Percentiles rank a stretch among this genome's conserved stretches.
Evolutionary conservation across 2,329 filamentous ascomycete genomes (phyloP).

Genomic region (Aureobasidium sp.): DNA sequence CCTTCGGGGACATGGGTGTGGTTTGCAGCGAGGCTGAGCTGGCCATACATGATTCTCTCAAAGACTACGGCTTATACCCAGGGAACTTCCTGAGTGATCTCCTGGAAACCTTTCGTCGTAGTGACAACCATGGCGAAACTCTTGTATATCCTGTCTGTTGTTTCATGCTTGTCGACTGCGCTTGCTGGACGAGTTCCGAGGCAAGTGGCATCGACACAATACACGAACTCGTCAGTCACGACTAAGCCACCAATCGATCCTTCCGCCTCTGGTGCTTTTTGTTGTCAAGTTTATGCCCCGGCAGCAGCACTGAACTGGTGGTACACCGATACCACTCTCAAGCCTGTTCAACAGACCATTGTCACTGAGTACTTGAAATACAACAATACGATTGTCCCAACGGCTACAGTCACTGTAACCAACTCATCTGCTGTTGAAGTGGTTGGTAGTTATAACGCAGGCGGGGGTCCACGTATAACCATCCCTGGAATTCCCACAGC

Average conservation of each 20-base stretch:
- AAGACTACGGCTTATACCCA: neutral
- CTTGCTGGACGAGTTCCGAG: neutral
- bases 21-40: neutral
- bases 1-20: neutral
- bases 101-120: neutral
- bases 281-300: neutral
- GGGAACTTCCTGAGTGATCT: neutral
- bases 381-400: neutral
- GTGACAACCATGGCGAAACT: neutral
- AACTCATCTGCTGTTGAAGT: neutral
- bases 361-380: neutral
- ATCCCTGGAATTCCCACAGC: neutral
- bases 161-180: neutral
- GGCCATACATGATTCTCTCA: neutral
- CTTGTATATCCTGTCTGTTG: neutral
- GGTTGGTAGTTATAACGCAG: neutral
- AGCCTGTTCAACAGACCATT: neutral
- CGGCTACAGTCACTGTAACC: neutral
- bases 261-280: neutral
- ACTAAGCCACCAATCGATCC: neutral
- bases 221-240: neutral
- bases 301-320: neutral
- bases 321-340: neutral
- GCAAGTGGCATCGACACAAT: neutral
- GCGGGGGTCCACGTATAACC: neutral